Evolutionary conservation across 306 rosid species (phyloP).

Genomic region (Oemleria cerasiformis): DNA sequence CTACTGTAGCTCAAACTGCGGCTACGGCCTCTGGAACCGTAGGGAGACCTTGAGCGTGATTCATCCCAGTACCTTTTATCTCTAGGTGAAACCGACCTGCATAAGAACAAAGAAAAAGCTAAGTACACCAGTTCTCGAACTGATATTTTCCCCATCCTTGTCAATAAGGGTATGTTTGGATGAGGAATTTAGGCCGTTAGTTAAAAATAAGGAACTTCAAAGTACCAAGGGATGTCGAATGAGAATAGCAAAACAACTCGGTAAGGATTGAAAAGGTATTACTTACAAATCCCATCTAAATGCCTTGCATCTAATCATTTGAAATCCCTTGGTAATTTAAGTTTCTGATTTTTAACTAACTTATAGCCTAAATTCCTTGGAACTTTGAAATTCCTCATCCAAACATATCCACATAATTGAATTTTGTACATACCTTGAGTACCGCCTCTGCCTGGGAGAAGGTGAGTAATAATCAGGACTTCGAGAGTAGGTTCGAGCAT

Average conservation of each 20-base stretch:
- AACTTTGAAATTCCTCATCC: too few relatives aligned
- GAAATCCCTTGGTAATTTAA: too few relatives aligned
- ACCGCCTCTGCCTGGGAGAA: constrained; percentile 37
- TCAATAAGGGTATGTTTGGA: too few relatives aligned
- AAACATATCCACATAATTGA: neutral
- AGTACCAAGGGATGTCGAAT: too few relatives aligned
- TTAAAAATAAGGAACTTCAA: too few relatives aligned
- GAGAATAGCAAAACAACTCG: too few relatives aligned
- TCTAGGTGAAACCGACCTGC: constrained; percentile 71
- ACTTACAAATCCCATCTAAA: too few relatives aligned
- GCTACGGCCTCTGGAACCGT: constrained; percentile 45
- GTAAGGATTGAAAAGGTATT: too few relatives aligned
- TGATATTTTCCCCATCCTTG: neutral
- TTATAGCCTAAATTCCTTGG: too few relatives aligned
- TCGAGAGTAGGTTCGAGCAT: constrained; percentile 43
- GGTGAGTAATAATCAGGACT: constrained; percentile 53
- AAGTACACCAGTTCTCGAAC: neutral
- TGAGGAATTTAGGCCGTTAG: too few relatives aligned
- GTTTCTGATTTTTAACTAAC: too few relatives aligned
- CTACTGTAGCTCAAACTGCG: constrained; percentile 41
- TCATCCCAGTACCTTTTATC: constrained; percentile 37
- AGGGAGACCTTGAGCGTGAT: constrained; percentile 63
- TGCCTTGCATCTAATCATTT: too few relatives aligned
- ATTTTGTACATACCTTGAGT: constrained; percentile 43
- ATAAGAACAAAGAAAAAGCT: neutral